Evolutionary conservation across 2,329 filamentous ascomycete genomes (phyloP).

Genomic region (Fusarium sp.): DNA sequence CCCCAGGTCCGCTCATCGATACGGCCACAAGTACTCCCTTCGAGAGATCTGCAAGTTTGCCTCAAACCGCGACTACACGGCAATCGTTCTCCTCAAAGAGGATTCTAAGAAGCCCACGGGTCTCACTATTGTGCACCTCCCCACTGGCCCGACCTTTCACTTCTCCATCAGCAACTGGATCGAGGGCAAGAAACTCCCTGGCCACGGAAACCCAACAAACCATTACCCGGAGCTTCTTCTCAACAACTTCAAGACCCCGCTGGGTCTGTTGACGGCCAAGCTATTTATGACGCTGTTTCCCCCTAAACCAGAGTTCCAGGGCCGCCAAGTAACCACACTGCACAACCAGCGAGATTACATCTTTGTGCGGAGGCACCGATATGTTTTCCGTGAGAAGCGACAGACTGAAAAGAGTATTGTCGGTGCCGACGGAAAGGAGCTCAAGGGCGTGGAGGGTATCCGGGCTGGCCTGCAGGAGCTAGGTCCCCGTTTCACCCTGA

Average conservation of each 20-base stretch:
- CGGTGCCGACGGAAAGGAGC: conserved; percentile 81
- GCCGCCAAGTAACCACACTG: conserved; percentile 88
- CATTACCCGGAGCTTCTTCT: conserved; percentile 91
- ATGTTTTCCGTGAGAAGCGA: conserved; percentile 90
- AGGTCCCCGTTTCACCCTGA: conserved; percentile 79
- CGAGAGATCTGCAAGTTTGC: conserved; percentile 91
- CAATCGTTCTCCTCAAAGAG: conserved; percentile 86
- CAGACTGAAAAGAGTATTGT: conserved; percentile 88
- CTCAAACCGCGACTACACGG: conserved; percentile 81
- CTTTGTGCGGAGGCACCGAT: conserved; percentile 89
- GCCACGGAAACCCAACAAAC: conserved; percentile 87
- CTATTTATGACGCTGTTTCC: conserved; percentile 75
- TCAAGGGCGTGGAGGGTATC: conserved; percentile 87
- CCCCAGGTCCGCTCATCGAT: conserved; percentile 82
- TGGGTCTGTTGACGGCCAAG: conserved; percentile 87
- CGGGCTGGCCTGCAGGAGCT: conserved; percentile 90
- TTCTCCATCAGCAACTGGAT: conserved; percentile 93
- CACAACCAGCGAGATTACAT: conserved; percentile 98
- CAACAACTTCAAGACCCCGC: conserved; percentile 93
- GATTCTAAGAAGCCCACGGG: conserved; percentile 87
- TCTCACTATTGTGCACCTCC: conserved; percentile 85
- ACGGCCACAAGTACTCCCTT: conserved; percentile 90
- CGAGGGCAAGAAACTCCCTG: conserved; percentile 85
- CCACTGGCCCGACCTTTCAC: conserved; percentile 88
- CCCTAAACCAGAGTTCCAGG: conserved; percentile 81